phyloP scores from a whole-genome alignment of 257 asterid species.

The Solanum clarkiae region DNA sequence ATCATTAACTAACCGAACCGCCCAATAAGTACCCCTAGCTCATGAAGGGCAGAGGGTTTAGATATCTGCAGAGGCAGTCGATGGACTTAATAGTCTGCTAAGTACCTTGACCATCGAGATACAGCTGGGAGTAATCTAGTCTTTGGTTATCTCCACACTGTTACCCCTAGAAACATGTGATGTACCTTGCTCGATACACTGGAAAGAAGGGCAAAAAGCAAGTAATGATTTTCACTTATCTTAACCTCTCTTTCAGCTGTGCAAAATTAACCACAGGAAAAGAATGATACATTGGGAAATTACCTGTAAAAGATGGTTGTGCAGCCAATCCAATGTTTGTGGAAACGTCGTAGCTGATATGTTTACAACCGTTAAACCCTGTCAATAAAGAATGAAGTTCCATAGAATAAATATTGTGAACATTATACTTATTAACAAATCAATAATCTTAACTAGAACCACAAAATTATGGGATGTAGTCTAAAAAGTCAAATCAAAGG shows the following conservation, averaged over 20 bases:
- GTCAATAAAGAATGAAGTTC: constrained; percentile 10
- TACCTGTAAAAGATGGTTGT: constrained; percentile 95
- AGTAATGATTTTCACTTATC: not conserved
- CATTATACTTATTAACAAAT: not conserved
- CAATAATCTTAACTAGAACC: not conserved
- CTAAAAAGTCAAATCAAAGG: not conserved
- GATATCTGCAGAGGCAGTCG: not conserved
- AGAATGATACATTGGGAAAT: constrained; percentile 3
- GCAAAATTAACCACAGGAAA: not conserved
- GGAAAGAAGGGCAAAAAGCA: constrained; percentile 2
- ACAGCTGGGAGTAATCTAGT: not conserved
- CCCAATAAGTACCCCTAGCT: not conserved
- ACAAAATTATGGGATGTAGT: not conserved
- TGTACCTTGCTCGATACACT: constrained; percentile 79
- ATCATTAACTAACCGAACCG: not conserved
- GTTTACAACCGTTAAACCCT: constrained; percentile 80
- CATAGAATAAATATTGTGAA: not conserved
- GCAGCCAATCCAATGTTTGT: constrained; percentile 94
- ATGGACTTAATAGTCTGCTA: not conserved
- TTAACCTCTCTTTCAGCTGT: not conserved
- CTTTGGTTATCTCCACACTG: constrained; percentile 4
- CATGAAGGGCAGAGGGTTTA: not conserved
- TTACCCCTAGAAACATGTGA: constrained; percentile 24
- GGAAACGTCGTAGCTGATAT: constrained; percentile 95
- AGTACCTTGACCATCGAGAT: not conserved